phyloP scores from a whole-genome alignment of 768 basidiomycete genomes.

The Epithele typhae region DNA sequence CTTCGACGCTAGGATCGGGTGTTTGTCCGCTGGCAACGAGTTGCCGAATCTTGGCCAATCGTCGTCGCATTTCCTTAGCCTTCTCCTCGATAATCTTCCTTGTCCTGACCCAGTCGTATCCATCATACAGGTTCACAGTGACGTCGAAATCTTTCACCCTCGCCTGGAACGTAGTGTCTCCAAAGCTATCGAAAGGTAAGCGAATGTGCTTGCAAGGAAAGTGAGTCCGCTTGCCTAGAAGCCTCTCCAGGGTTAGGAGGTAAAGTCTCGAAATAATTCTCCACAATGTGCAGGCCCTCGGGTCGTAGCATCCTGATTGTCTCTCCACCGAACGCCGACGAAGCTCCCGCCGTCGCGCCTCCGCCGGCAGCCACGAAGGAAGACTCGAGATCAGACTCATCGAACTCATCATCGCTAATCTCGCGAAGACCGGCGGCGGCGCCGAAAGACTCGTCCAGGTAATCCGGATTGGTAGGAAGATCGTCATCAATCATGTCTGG shows the following conservation, averaged over 20 bases:
- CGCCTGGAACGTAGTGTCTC: conserved; percentile 47
- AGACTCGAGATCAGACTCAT: conserved; percentile 49
- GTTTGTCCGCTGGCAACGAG: conserved; percentile 87
- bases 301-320: conserved; percentile 75
- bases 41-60: conserved; percentile 85
- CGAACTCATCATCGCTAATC: conserved; percentile 66
- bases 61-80: conserved; percentile 81
- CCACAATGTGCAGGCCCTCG: conserved; percentile 60
- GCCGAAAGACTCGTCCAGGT: conserved; percentile 80
- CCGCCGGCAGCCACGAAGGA: conserved; percentile 1
- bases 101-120: conserved; percentile 91
- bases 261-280: conserved; percentile 70
- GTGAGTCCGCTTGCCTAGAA: conserved; percentile 40
- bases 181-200: conserved; percentile 27
- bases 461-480: conserved; percentile 83
- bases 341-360: conserved; percentile 34
- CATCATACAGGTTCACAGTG: conserved; percentile 78
- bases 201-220: too few relatives aligned
- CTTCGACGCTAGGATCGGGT: conserved; percentile 70
- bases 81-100: conserved; percentile 85
- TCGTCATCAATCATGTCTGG: conserved; percentile 92
- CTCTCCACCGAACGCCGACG: conserved; percentile 74
- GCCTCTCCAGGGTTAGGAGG: conserved; percentile 46
- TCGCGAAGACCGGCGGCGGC: conserved; percentile 72
- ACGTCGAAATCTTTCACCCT: conserved; percentile 59